Base-by-base conservation (phyloP, 179 eudicot genomes). In the Silene vulgaris region DNA sequence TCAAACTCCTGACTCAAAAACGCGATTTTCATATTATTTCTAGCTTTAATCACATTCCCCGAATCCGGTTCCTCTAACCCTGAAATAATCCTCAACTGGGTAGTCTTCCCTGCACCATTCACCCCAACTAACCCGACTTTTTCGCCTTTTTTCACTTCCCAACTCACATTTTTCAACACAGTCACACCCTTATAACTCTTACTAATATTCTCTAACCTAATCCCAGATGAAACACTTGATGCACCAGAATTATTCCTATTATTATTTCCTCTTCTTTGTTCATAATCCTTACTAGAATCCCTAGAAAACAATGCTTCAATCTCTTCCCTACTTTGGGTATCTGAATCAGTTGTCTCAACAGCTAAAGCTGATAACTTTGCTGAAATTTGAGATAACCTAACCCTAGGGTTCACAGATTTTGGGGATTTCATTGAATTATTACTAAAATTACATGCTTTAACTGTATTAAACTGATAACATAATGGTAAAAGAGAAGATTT, bases 121-220 rank as follows among this genome's bases (percentile, higher is more conserved):
- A 96, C 97, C 54, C 99, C 98, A 59, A 96, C 99, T 70, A 96
- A 83, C 0, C 98, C 99, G 1, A 96, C 97, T 73, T 93, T 96
- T 68, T 96, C 97, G 0, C 99, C 91, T 73, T 93, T 93, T 74
- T 93, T 93, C 75, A 96, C 99, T 52, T 96, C 99, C 99, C 99
- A 96, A 69, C 63, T 88, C 67, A 91, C 91, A 74, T 93, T 82
- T 72, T 86, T 87, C 88, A 96, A 64, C 69, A 96, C 90, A 48
- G 97, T 93, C 11, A 85, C 96, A 3, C 98, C 98, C 79, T 93
- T 91, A 71, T 90, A 96, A 69, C 82, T 82, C 77, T 96, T 92
- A 48, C 86, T 86, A 5, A 96, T 80, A 64, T 93, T 96, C 76
- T 93, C 99, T 73, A 96, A 75, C 85, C 91, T 88, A 62, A 91